A percentile compares a stretch with the other conserved stretches of the same genome.
phyloP scores from a whole-genome alignment of 2,329 filamentous ascomycete species.

The Pseudopyricularia javanii region DNA sequence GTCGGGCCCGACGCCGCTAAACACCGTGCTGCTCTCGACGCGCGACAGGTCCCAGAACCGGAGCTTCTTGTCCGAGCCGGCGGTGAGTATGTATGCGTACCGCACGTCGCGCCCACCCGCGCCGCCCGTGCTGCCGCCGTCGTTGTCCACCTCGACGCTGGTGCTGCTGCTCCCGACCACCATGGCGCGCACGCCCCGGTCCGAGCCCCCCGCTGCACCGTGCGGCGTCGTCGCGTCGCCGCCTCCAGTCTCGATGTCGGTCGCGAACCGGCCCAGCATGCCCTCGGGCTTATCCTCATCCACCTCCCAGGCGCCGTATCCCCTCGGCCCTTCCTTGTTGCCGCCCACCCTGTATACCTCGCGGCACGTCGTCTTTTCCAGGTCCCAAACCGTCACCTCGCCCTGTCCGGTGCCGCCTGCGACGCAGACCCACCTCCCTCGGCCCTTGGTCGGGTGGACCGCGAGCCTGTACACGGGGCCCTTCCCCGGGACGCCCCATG shows the following conservation, averaged over 20 bases:
- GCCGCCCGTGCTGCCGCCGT: conserved; percentile 2
- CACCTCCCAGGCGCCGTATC: conserved; percentile 75
- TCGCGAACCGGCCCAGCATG: conserved; percentile 77
- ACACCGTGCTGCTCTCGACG: conserved; percentile 65
- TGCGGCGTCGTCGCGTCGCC: background rate
- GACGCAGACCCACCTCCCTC: conserved; percentile 77
- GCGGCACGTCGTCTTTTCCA: conserved; percentile 78
- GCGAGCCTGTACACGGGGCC: conserved; percentile 68
- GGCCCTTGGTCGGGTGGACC: conserved; percentile 66
- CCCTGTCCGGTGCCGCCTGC: conserved; percentile 77
- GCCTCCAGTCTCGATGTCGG: conserved; percentile 47
- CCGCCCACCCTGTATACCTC: conserved; percentile 72
- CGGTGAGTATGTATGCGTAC: conserved; percentile 75
- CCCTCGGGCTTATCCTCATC: conserved; percentile 82
- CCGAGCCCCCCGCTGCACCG: conserved; percentile 27
- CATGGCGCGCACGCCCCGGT: conserved; percentile 65
- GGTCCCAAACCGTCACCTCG: conserved; percentile 90
- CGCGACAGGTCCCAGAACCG: conserved; percentile 85
- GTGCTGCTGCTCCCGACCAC: conserved; percentile 37
- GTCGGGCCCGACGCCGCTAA: conserved; percentile 64
- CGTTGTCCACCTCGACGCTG: conserved; percentile 29
- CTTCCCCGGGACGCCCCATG: conserved; percentile 76
- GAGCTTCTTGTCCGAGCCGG: conserved; percentile 79
- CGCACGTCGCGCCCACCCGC: conserved; percentile 56
- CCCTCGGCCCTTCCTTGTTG: conserved; percentile 45